Evolutionary conservation across 768 basidiomycete species (phyloP).

Genomic region (Cystofilobasidium capitatum): DNA sequence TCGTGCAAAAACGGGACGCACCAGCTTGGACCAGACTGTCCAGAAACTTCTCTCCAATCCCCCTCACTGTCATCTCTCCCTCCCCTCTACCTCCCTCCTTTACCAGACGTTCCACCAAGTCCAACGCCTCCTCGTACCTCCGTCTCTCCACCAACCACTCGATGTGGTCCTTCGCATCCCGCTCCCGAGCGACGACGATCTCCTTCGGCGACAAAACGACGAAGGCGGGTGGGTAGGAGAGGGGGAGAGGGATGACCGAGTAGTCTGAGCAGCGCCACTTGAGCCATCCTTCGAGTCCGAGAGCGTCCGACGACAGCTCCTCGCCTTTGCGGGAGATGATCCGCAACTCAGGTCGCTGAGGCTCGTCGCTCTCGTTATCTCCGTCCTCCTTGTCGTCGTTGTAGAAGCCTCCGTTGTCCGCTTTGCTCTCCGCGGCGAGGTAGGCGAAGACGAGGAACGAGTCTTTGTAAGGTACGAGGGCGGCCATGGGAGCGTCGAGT

Average conservation of each 20-base stretch:
- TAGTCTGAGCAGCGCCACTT: constrained; percentile 88
- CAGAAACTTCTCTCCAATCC: constrained; percentile 77
- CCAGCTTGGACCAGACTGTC: constrained; percentile 75
- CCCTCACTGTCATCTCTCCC: constrained; percentile 42
- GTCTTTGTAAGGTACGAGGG: constrained; percentile 62
- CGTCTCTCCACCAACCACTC: constrained; percentile 79
- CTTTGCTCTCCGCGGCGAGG: constrained; percentile 56
- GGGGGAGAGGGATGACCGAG: constrained; percentile 50
- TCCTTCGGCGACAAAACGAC: constrained; percentile 79
- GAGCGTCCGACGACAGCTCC: constrained; percentile 73
- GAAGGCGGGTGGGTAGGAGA: constrained; percentile 46
- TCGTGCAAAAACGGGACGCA: constrained; percentile 36
- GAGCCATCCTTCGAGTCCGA: constrained; percentile 62
- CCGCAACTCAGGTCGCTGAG: constrained; percentile 86
- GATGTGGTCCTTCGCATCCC: constrained; percentile 83
- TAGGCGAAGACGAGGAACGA: constrained; percentile 78
- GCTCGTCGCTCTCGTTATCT: constrained; percentile 68
- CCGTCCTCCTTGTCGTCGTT: constrained; percentile 66
- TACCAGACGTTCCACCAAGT: constrained; percentile 61
- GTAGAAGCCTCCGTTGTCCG: constrained; percentile 40
- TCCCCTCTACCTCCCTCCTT: constrained; percentile 37
- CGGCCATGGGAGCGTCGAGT: constrained; percentile 89
- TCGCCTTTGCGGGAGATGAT: constrained; percentile 83
- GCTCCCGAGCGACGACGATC: constrained; percentile 71
- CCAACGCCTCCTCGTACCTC: constrained; percentile 81